phyloP scores from a whole-genome alignment of 1,139 yeast genomes.

The Spathaspora jeffriesii region DNA sequence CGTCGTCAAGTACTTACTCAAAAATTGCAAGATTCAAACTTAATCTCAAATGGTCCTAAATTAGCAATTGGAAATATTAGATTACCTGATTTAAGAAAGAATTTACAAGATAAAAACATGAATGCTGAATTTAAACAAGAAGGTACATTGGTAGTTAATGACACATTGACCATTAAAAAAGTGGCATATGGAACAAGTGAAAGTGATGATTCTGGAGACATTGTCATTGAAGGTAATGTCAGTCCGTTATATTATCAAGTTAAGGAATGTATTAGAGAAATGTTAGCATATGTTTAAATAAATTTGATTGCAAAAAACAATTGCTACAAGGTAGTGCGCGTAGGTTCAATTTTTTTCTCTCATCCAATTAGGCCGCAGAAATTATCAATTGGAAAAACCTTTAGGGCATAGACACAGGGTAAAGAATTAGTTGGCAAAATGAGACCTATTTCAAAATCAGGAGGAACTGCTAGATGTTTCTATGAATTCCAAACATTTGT shows the following conservation, averaged over 20 bases:
- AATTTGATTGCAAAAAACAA: background rate
- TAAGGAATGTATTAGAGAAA: conserved; percentile 70
- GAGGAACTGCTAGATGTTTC: conserved; percentile 53
- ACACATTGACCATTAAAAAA: conserved; percentile 73
- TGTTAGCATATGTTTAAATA: conserved; percentile 70
- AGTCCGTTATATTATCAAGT: conserved; percentile 80
- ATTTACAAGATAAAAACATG: conserved; percentile 57
- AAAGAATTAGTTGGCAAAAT: conserved; percentile 17
- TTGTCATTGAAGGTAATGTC: conserved; percentile 81
- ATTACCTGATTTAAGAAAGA: conserved; percentile 76
- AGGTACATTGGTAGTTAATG: conserved; percentile 88
- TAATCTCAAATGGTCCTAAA: conserved; percentile 27
- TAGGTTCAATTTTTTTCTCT: conserved; percentile 1
- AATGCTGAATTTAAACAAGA: conserved; percentile 91
- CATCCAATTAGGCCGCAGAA: conserved; percentile 1
- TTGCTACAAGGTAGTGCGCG: background rate
- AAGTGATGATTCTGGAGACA: conserved; percentile 68
- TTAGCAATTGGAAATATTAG: conserved; percentile 89
- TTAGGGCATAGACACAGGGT: background rate
- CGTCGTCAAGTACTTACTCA: conserved; percentile 8
- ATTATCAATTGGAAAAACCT: conserved; percentile 1
- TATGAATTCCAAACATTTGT: conserved; percentile 49
- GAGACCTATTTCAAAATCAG: conserved; percentile 53
- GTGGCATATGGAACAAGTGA: conserved; percentile 43
- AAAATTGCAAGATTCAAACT: conserved; percentile 10